Base-by-base conservation (phyloP, 2,329 filamentous ascomycete genomes). In the Grosmannia clavigera region DNA sequence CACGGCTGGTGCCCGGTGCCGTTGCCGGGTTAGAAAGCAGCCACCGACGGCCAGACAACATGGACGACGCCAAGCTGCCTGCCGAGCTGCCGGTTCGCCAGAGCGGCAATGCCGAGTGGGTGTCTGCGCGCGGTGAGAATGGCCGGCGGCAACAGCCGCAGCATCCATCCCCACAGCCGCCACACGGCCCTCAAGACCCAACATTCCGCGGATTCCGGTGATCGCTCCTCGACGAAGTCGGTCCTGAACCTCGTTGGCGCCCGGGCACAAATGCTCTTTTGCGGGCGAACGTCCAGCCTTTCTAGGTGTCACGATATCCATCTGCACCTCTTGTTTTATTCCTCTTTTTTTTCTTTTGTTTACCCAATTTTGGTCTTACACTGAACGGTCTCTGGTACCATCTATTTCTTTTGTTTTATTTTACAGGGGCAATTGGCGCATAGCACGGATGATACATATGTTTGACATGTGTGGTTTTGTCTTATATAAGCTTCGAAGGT, bases 11-110 rank as follows among this genome's bases (percentile, higher is more conserved):
- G 43, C 80, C 84, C 56, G 76, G 80, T 29, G 64, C 72, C 33
- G 62, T 66, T 3, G 64, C 64, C 50, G 58, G 64, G 55, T 61
- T 66, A 40, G 65, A 65, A 54, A 64, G 60, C 61, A 60, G 58
- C 57, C 35, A 63, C 56, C 61, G 66, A 40, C 64, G 67, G 19
- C 61, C 62, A 67, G 33, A 67, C 6, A 71, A 63, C 9, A 62
- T 72, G 61, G 80, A 81, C 55, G 83, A 85, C 63, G 78, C 80
- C 64, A 86, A 86, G 70, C 61, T 82, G 63, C 83, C 82, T 61
- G 78, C 78, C 48, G 83, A 86, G 70, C 78, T 82, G 64, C 81
- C 78, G n/a, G 76, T 62, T 33, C 70, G 71, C 48, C 70, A 72
- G 62, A 72, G 69, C 57, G 71, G 71, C 50, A 72, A 70, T 52